Evolutionary conservation across 2,329 filamentous ascomycete genomes (phyloP).

Genomic region (Colletotrichum noveboracense): DNA sequence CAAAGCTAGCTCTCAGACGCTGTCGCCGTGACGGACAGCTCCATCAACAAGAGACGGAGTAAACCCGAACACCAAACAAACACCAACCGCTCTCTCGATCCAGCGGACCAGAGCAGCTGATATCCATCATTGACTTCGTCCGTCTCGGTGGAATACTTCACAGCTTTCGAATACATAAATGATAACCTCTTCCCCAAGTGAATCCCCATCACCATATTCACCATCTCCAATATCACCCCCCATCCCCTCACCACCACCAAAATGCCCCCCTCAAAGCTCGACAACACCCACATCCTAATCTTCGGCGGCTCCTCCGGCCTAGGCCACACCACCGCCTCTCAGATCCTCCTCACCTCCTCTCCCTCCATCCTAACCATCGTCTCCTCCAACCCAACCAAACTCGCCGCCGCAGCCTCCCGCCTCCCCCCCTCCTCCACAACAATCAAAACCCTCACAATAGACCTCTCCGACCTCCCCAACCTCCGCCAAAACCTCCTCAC

Average conservation of each 20-base stretch:
- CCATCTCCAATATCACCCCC: too few species aligned
- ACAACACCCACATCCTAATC: not conserved
- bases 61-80: not conserved
- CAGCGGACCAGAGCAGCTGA: too few species aligned
- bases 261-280: not conserved
- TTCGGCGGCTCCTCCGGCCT: constrained; percentile 8
- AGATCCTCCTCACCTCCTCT: not conserved
- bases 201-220: rapidly evolving
- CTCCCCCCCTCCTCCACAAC: not conserved
- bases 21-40: not conserved
- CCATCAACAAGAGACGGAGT: not conserved
- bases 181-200: not conserved
- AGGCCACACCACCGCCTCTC: not conserved
- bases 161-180: not conserved
- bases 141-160: not conserved
- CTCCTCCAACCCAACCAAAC: not conserved
- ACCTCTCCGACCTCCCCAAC: not conserved
- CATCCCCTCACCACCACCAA: too few species aligned
- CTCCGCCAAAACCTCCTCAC: not conserved
- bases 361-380: not conserved
- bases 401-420: not conserved
- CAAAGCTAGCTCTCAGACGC: too few species aligned
- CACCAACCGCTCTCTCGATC: rapidly evolving
- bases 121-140: not conserved
- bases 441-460: not conserved